Base-by-base conservation (phyloP, 768 basidiomycete genomes). In the Amanita inopinata region DNA sequence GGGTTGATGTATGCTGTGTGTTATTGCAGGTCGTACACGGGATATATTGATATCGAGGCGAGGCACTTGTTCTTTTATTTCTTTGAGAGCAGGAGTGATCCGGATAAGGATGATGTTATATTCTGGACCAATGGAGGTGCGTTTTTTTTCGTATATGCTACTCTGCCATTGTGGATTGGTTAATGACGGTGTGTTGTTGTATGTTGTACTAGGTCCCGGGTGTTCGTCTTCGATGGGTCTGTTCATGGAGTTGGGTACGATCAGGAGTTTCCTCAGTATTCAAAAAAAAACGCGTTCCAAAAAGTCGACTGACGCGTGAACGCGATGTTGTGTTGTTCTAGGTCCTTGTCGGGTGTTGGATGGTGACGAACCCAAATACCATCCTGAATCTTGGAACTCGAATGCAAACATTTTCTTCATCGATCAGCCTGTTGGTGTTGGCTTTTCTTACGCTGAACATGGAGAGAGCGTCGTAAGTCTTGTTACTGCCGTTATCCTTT, bases 21-120 rank as follows among this genome's bases (percentile, higher is more conserved):
- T n/a, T n/a, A n/a, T n/a, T n/a, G n/a, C 23, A 79, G 75, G 14
- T 60, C 69, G 1, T 83, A 76, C 53, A 79, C 78, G 0, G 80
- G 80, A 7, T 82, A 82, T 49, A 78, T 83, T 41, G 80, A 82
- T 46, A 66, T 79, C 33, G 64, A 75, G 53, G 65, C 76, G 4
- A 66, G 77, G 3, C 80, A 80, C 52, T 49, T 81, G 12, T 81
- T 80, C 54, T 85, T 85, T 65, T 82, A 82, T 62, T 85, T 85
- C 56, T 86, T 86, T 55, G 81, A 86, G 55, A 80, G 76, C 43
- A 62, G 85, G 38, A 70, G 59, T 38, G 63, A 79, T 46, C 78
- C 80, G 4, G 69, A 67, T 25, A 71, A 61, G 41, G 78, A 79
- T 54, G 76, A 78, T 49, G 71, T 80, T 5, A 74, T 79, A 7